Evolutionary conservation across 768 basidiomycete genomes (phyloP).

Genomic region (Grammothele lineata): DNA sequence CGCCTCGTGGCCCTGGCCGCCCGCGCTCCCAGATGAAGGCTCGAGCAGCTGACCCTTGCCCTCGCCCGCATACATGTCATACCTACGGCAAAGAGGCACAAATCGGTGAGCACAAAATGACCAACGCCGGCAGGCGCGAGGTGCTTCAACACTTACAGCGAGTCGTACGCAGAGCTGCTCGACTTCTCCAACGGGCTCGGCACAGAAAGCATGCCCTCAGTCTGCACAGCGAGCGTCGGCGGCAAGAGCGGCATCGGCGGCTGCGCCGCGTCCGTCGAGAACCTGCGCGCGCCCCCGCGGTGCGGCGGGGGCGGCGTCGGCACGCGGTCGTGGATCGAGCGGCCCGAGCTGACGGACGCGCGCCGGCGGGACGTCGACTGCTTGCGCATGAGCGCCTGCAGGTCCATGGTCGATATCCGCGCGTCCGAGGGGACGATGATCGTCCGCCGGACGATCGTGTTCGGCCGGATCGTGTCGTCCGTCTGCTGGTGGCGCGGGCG

Average conservation of each 20-base stretch:
- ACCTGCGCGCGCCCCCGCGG: constrained; percentile 47
- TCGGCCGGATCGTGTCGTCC: constrained; percentile 19
- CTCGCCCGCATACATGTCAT: constrained; percentile 77
- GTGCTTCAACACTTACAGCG: constrained; percentile 54
- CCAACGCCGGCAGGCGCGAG: neutral
- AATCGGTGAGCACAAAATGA: no score
- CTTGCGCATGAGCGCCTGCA: constrained; percentile 52
- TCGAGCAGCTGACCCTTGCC: constrained; percentile 23
- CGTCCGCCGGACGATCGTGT: constrained; percentile 68
- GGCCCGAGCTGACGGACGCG: constrained; percentile 65
- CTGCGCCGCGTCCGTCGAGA: constrained; percentile 54
- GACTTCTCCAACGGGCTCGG: constrained; percentile 55
- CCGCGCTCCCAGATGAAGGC: constrained; percentile 28
- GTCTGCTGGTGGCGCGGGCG: constrained; percentile 10
- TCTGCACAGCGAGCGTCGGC: constrained; percentile 40
- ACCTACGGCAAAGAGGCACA: constrained; percentile 41
- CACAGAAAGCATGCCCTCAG: constrained; percentile 33
- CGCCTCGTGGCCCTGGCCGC: constrained; percentile 29
- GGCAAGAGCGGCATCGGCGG: constrained; percentile 70
- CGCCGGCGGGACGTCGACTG: constrained; percentile 48
- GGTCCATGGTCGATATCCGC: constrained; percentile 51
- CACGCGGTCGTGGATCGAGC: constrained; percentile 75
- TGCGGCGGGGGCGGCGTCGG: constrained; percentile 88
- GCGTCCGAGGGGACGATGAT: constrained; percentile 75
- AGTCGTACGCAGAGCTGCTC: constrained; percentile 64